Percentiles rank a stretch among this genome's conserved stretches.
phyloP scores from a whole-genome alignment of 305 asterid genomes.

The Fraxinus nigra region DNA sequence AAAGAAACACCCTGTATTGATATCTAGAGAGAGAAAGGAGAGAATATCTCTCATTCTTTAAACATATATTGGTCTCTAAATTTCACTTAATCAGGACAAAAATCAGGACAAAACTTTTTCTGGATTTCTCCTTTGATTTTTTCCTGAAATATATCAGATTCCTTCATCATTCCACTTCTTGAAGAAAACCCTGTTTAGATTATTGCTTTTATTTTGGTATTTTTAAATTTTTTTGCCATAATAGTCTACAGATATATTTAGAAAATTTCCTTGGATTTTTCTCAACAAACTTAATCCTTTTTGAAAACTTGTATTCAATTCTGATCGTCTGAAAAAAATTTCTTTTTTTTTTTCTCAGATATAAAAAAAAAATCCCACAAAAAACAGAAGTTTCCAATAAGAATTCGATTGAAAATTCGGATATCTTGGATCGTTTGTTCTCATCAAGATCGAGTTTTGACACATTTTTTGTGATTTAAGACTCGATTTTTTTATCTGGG shows the following conservation, averaged over 20 bases:
- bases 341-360: conserved; percentile 9
- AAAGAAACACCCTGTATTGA: conserved; percentile 8
- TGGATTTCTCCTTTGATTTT: conserved; percentile 24
- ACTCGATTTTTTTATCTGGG: conserved; percentile 38
- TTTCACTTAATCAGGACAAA: conserved; percentile 23
- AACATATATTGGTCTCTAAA: conserved; percentile 33
- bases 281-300: conserved; percentile 18
- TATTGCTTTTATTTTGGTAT: conserved; percentile 6
- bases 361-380: background rate
- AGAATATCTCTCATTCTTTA: conserved; percentile 29
- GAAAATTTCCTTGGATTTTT: conserved; percentile 5
- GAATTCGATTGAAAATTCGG: conserved; percentile 5
- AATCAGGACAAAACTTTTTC: background rate
- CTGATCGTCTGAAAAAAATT: conserved; percentile 24
- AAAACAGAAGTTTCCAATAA: conserved; percentile 18
- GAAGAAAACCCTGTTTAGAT: conserved; percentile 25
- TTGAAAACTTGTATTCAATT: conserved; percentile 21
- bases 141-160: conserved; percentile 13
- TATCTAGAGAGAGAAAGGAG: conserved; percentile 29
- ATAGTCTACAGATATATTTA: conserved; percentile 8
- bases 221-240: background rate
- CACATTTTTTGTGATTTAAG: background rate
- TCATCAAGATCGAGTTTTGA: conserved; percentile 30
- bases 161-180: background rate
- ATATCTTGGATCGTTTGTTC: conserved; percentile 17